phyloP scores from a whole-genome alignment of 371 early-diverging fungal genomes.

The Choanephora cucurbitarum region DNA sequence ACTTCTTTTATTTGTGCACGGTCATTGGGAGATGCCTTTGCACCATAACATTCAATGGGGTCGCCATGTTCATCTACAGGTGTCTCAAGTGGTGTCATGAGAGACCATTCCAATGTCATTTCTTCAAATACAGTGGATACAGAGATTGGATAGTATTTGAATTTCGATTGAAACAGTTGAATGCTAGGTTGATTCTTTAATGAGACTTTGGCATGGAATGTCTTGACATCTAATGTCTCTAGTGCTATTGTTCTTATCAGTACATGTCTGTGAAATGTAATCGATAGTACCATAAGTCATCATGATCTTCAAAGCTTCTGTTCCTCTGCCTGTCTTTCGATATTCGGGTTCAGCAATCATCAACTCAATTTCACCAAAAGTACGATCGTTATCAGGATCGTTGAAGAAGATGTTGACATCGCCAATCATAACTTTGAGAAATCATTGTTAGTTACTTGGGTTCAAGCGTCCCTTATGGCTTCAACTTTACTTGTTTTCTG shows the following conservation, averaged over 20 bases:
- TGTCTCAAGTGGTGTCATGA: constrained; percentile 5
- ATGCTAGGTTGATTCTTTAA: constrained; percentile 72
- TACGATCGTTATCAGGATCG: constrained; percentile 68
- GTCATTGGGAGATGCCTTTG: constrained; percentile 33
- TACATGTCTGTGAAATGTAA: neutral
- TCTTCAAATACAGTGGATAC: constrained; percentile 75
- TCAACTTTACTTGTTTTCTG: constrained; percentile 35
- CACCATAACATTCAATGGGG: constrained; percentile 33
- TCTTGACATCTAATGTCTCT: constrained; percentile 55
- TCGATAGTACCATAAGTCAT: constrained; percentile 71
- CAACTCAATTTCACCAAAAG: constrained; percentile 86
- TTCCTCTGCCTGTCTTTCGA: constrained; percentile 71
- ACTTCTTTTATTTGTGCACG: constrained; percentile 6
- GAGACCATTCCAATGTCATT: constrained; percentile 65
- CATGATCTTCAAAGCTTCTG: constrained; percentile 77
- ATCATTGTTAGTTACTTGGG: no score
- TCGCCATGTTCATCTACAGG: constrained; percentile 18
- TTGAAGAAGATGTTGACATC: constrained; percentile 94
- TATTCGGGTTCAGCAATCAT: constrained; percentile 86
- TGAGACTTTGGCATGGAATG: constrained; percentile 82
- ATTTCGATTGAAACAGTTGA: constrained; percentile 65
- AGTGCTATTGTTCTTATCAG: constrained; percentile 43
- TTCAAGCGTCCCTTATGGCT: no score
- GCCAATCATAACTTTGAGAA: constrained; percentile 88
- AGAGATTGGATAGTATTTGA: constrained; percentile 71